These are phyloP conservation scores for Nicotiana tomentosiformis DNA, from an alignment of 257 asterid genomes.

Conservation along the genomic window DNA sequence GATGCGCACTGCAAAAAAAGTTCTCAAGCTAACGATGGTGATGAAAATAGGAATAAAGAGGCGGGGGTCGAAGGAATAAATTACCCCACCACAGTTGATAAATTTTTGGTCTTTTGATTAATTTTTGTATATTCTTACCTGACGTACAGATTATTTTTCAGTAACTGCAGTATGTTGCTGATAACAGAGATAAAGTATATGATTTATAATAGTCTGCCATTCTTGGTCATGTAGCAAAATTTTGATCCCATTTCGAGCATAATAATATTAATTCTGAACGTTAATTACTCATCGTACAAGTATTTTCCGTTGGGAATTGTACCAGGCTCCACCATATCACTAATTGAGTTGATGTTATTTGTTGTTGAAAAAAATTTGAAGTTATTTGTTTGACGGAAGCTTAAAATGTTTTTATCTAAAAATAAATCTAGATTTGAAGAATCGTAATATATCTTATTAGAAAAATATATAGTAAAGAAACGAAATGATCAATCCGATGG, in stretches of 20 bases:
- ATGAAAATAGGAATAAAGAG: constrained; percentile 15
- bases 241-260: background rate
- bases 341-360: too few relatives aligned
- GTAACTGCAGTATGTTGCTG: background rate
- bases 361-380: too few relatives aligned
- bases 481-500: too few relatives aligned
- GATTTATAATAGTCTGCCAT: background rate
- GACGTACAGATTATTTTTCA: background rate
- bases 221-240: background rate
- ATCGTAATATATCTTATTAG: background rate
- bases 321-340: too few relatives aligned
- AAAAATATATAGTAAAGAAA: background rate
- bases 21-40: background rate
- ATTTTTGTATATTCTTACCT: background rate
- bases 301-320: background rate
- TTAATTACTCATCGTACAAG: background rate
- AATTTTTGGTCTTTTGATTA: constrained; percentile 42
- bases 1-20: constrained; percentile 8
- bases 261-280: background rate
- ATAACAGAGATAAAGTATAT: background rate
- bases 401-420: background rate
- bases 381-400: too few relatives aligned
- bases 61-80: constrained; percentile 41
- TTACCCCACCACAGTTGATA: constrained; percentile 41
- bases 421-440: too few relatives aligned